phyloP scores from a whole-genome alignment of 257 asterid genomes.

The Prunella vulgaris region DNA sequence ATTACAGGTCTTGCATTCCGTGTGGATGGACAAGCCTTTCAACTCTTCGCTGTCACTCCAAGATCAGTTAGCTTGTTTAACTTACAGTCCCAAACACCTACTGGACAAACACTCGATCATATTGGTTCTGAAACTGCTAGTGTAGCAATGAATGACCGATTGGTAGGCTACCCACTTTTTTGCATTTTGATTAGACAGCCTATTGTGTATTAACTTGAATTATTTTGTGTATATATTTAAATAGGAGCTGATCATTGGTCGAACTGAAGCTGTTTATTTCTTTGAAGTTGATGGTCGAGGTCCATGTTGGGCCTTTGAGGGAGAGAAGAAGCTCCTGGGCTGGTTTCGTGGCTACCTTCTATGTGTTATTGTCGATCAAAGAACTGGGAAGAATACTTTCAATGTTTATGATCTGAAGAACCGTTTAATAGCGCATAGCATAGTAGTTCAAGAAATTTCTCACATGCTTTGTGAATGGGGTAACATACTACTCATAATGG shows the following conservation, averaged over 20 bases:
- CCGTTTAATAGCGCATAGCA: slow-evolving; percentile 79
- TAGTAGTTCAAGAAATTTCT: slow-evolving; percentile 69
- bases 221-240: slow-evolving; percentile 10
- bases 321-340: slow-evolving; percentile 82
- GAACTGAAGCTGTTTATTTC: slow-evolving; percentile 89
- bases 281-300: slow-evolving; percentile 98
- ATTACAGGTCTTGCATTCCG: slow-evolving; percentile 82
- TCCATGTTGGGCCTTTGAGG: slow-evolving; percentile 99
- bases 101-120: slow-evolving; percentile 70
- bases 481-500: slow-evolving; percentile 74
- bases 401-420: slow-evolving; percentile 87
- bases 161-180: slow-evolving; percentile 37
- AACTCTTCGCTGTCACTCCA: slow-evolving; percentile 85
- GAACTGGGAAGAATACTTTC: slow-evolving; percentile 67
- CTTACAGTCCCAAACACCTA: slow-evolving; percentile 60
- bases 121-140: slow-evolving; percentile 77
- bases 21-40: slow-evolving; percentile 80
- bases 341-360: slow-evolving; percentile 95
- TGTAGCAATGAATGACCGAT: slow-evolving; percentile 88
- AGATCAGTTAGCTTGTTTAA: slow-evolving; percentile 80
- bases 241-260: slow-evolving; percentile 93
- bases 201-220: not conserved
- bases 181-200: not conserved
- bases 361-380: slow-evolving; percentile 80
- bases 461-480: slow-evolving; percentile 99